Evolutionary conservation across 306 rosid species (phyloP).

Genomic region (Urtica urens): DNA sequence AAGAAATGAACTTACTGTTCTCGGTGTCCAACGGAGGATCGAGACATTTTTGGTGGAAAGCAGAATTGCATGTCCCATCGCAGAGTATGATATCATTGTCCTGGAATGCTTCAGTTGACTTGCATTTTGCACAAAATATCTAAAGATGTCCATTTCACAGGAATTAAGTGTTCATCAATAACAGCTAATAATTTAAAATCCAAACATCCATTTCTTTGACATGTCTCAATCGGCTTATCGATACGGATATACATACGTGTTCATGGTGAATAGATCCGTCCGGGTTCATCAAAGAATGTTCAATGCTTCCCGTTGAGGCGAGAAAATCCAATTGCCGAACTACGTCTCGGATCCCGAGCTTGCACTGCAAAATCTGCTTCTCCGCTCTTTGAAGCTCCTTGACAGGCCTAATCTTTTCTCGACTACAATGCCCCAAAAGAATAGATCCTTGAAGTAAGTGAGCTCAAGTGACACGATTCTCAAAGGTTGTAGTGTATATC

Average conservation of each 20-base stretch:
- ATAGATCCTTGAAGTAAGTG: no score
- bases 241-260: constrained; percentile 38
- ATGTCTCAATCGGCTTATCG: no score
- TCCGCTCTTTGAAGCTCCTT: constrained; percentile 71
- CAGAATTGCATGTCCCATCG: constrained; percentile 76
- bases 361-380: constrained; percentile 73
- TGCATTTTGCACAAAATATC: constrained; percentile 82
- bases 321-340: constrained; percentile 68
- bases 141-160: constrained; percentile 25
- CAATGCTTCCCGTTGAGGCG: constrained; percentile 60
- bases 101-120: constrained; percentile 48
- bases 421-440: no score
- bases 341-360: constrained; percentile 73
- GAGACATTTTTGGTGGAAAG: constrained; percentile 79
- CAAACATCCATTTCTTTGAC: no score
- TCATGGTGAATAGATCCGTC: constrained; percentile 72
- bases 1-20: constrained; percentile 39
- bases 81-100: constrained; percentile 76
- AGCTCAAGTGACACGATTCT: no score
- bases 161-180: no score
- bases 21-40: constrained; percentile 74
- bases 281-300: constrained; percentile 58
- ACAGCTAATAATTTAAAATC: no score
- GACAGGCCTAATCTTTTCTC: constrained; percentile 87
- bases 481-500: no score